These are phyloP conservation scores for Pleurotus ostreatus DNA, from an alignment of 768 basidiomycete genomes.

Conservation along the genomic window DNA sequence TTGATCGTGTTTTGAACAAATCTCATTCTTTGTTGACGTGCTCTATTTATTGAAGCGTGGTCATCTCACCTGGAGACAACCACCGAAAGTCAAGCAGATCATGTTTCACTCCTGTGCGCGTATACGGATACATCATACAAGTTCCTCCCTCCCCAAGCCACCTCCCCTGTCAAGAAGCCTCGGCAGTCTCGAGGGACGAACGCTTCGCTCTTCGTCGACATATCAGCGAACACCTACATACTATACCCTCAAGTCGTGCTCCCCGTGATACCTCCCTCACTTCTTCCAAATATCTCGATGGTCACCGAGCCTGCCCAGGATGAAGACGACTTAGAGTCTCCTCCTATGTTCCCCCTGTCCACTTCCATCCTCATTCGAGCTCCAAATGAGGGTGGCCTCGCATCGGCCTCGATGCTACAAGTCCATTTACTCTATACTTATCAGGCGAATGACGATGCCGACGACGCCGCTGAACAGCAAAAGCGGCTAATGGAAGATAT, in stretches of 20 bases:
- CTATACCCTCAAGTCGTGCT: constrained; percentile 39
- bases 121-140: constrained; percentile 60
- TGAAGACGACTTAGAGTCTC: constrained; percentile 18
- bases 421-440: constrained; percentile 56
- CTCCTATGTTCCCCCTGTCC: constrained; percentile 49
- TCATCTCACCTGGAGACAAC: constrained; percentile 35
- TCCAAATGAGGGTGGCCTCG: constrained; percentile 38
- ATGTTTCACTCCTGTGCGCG: constrained; percentile 58
- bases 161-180: constrained; percentile 12
- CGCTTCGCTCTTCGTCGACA: constrained; percentile 35
- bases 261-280: constrained; percentile 30
- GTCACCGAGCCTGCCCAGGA: constrained; percentile 24
- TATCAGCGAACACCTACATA: constrained; percentile 47
- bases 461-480: constrained; percentile 25
- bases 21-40: constrained; percentile 5
- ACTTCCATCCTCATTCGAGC: constrained; percentile 58
- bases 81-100: constrained; percentile 36
- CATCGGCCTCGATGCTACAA: constrained; percentile 49
- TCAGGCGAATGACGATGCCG: constrained; percentile 29
- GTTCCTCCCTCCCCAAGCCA: constrained; percentile 34
- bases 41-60: constrained; percentile 53
- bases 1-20: constrained; percentile 9
- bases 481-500: constrained; percentile 46
- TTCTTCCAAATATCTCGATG: constrained; percentile 23
- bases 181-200: constrained; percentile 25